phyloP scores from a whole-genome alignment of 2,329 filamentous ascomycete species.

The Calycina marina region DNA sequence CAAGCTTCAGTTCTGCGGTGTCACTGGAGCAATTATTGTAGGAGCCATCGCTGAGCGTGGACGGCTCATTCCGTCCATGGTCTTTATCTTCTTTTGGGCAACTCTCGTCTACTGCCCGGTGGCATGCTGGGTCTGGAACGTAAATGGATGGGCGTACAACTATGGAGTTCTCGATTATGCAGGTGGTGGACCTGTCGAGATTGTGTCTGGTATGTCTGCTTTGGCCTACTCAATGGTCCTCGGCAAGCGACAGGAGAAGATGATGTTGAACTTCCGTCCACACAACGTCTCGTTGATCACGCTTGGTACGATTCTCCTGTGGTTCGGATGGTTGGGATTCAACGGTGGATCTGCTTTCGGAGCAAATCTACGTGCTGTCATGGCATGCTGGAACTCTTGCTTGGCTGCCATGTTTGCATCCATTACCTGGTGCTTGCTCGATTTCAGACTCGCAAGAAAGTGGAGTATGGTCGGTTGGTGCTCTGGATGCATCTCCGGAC shows the following conservation, averaged over 20 bases:
- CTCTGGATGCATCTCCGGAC: conserved; percentile 55
- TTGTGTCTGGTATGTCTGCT: conserved; percentile 82
- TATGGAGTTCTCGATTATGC: conserved; percentile 94
- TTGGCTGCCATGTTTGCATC: conserved; percentile 65
- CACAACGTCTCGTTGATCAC: conserved; percentile 98
- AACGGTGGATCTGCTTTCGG: conserved; percentile 94
- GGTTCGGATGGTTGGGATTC: conserved; percentile 98
- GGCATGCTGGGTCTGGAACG: conserved; percentile 93
- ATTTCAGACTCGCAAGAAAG: conserved; percentile 57
- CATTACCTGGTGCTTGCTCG: conserved; percentile 87
- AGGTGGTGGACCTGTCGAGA: conserved; percentile 93
- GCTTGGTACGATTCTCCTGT: conserved; percentile 85
- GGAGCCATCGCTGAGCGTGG: conserved; percentile 90
- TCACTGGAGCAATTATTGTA: conserved; percentile 81
- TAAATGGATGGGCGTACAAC: conserved; percentile 81
- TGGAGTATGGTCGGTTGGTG: conserved; percentile 54
- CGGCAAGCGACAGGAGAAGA: conserved; percentile 91
- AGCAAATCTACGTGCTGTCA: conserved; percentile 82
- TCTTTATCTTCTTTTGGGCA: conserved; percentile 93
- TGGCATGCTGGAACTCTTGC: conserved; percentile 98
- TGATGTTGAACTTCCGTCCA: conserved; percentile 99
- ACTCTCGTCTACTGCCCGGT: conserved; percentile 95
- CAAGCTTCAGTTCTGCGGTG: conserved; percentile 92
- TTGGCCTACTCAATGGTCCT: conserved; percentile 93
- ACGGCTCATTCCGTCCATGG: conserved; percentile 81